Conservation (phyloP, 495 filamentous ascomycete species). For the Trichocladium uniseriatum region DNA sequence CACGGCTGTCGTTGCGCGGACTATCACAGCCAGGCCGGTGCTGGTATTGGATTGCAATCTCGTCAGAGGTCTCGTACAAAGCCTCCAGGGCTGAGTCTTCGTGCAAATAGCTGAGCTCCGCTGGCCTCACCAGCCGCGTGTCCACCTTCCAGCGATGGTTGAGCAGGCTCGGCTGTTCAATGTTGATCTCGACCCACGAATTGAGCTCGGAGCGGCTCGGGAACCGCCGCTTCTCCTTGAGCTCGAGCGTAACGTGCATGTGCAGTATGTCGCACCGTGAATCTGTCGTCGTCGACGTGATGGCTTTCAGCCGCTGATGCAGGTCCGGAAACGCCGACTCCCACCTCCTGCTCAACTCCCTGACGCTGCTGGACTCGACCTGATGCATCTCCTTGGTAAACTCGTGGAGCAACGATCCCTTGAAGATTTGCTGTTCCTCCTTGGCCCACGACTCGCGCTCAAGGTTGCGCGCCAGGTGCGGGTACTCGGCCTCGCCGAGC, state of each 20-base stretch:
- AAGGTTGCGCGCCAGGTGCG: constrained; percentile 36
- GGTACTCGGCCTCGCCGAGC: constrained; percentile 35
- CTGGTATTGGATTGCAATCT: constrained; percentile 25
- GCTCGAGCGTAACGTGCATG: constrained; percentile 39
- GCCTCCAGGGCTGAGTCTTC: constrained; percentile 24
- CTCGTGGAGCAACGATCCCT: constrained; percentile 37
- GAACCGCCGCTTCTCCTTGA: constrained; percentile 37
- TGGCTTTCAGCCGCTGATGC: constrained; percentile 30
- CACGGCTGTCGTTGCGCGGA: constrained; percentile 24
- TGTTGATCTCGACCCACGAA: constrained; percentile 39
- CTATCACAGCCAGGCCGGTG: constrained; percentile 34
- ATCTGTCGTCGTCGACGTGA: constrained; percentile 25
- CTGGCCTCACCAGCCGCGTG: constrained; percentile 39
- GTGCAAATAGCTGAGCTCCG: constrained; percentile 30
- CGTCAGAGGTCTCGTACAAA: constrained; percentile 27
- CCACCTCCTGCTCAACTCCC: constrained; percentile 34
- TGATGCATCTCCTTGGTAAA: constrained; percentile 36
- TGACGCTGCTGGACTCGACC: constrained; percentile 33
- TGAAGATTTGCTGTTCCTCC: constrained; percentile 27
- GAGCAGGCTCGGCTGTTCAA: constrained; percentile 35
- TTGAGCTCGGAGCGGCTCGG: constrained; percentile 40
- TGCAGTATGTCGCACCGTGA: constrained; percentile 44
- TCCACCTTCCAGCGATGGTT: constrained; percentile 42
- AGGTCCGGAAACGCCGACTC: constrained; percentile 36
- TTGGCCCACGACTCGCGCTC: constrained; percentile 31